phyloP scores from a whole-genome alignment of 2,329 filamentous ascomycete genomes.

The Talaromyces piceae region DNA sequence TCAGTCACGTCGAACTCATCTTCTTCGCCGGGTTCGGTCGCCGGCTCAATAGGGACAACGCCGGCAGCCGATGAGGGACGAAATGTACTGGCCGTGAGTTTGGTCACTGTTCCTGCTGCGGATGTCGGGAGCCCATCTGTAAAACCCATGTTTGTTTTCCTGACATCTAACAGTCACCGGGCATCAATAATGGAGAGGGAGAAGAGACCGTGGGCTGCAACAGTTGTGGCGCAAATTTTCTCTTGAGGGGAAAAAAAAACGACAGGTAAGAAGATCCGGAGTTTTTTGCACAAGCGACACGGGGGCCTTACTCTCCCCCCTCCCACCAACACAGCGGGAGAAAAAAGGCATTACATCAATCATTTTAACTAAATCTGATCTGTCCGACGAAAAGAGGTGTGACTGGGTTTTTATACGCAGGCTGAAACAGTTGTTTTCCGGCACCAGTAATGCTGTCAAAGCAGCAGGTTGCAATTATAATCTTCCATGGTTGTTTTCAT shows the following conservation, averaged over 20 bases:
- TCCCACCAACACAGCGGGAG: no score
- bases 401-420: no score
- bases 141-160: not conserved
- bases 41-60: conserved; percentile 1
- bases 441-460: no score
- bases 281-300: no score
- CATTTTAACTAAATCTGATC: no score
- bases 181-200: not conserved
- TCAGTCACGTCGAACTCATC: conserved; percentile 8
- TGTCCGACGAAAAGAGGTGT: no score
- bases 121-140: not conserved
- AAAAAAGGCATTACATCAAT: no score
- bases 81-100: not conserved
- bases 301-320: no score
- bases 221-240: not conserved
- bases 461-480: no score
- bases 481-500: no score
- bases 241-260: not conserved
- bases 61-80: not conserved
- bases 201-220: not conserved
- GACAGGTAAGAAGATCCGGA: no score
- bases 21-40: conserved; percentile 1
- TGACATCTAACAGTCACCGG: not conserved
- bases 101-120: not conserved
- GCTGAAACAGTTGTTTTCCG: no score